Conservation (phyloP, 352 stramenopile species). For the Pythium phragmiticola region DNA sequence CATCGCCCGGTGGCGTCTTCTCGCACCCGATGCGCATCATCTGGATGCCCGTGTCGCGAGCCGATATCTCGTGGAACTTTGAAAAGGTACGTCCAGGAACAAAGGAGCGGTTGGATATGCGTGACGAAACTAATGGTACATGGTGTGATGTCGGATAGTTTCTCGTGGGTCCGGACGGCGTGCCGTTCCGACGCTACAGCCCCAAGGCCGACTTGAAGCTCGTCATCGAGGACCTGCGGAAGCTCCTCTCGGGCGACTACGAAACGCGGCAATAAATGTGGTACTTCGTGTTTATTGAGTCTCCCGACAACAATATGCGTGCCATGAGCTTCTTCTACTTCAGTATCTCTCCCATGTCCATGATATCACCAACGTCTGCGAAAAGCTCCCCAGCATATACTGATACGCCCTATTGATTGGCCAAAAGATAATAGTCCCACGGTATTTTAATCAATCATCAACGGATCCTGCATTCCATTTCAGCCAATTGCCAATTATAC, state of each 20-base stretch:
- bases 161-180: conserved; percentile 70
- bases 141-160: conserved; percentile 38
- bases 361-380: no score
- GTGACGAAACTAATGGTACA: background rate
- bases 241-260: conserved; percentile 43
- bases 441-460: conserved; percentile 10
- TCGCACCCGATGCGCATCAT: conserved; percentile 82
- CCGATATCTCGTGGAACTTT: conserved; percentile 84
- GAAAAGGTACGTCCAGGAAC: conserved; percentile 54
- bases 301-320: no score
- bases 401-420: no score
- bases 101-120: background rate
- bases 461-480: background rate
- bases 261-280: conserved; percentile 15
- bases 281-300: background rate
- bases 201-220: conserved; percentile 66
- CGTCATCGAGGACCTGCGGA: conserved; percentile 65
- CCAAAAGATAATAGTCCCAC: no score
- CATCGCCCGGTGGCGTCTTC: conserved; percentile 69
- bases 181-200: conserved; percentile 80
- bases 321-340: no score
- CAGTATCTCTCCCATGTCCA: no score
- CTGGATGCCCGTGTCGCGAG: conserved; percentile 80
- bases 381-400: no score
- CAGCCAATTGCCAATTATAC: background rate